These are phyloP conservation scores for Cryptosporidium meleagridis DNA, from an alignment of 169 alveolate species.

Conservation along the genomic window DNA sequence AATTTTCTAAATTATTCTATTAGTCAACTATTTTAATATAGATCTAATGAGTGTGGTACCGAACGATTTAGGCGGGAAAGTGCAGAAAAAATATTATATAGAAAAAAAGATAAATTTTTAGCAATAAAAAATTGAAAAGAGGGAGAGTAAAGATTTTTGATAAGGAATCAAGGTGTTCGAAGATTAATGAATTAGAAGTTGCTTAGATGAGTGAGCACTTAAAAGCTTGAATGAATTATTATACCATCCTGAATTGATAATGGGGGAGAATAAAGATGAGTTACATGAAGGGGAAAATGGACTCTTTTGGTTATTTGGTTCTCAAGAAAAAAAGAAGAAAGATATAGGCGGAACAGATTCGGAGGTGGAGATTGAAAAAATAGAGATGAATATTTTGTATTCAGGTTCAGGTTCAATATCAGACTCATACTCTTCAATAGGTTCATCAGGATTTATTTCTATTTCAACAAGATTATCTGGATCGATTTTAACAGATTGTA, in stretches of 20 bases:
- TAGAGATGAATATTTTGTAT: background rate
- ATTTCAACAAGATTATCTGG: background rate
- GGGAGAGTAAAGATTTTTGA: no score
- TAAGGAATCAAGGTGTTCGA: background rate
- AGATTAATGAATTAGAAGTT: no score
- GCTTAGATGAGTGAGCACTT: background rate
- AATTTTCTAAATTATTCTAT: background rate
- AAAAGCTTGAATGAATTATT: background rate
- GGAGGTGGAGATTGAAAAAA: background rate
- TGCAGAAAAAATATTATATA: background rate
- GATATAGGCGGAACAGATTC: background rate
- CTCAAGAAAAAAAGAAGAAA: background rate
- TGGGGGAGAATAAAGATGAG: background rate
- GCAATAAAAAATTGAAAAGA: background rate
- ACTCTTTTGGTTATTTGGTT: background rate
- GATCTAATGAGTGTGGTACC: constrained; percentile 9
- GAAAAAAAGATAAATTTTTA: background rate
- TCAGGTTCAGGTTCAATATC: background rate
- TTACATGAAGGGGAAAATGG: background rate
- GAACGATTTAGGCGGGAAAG: background rate
- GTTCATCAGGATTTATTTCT: constrained; percentile 1
- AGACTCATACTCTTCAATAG: background rate
- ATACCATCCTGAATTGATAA: background rate
- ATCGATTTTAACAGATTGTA: background rate
- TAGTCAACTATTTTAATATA: no score